Percentiles rank a stretch among this genome's conserved stretches.
Evolutionary conservation across 768 basidiomycete species (phyloP).

Genomic region (Lactarius hengduanensis): DNA sequence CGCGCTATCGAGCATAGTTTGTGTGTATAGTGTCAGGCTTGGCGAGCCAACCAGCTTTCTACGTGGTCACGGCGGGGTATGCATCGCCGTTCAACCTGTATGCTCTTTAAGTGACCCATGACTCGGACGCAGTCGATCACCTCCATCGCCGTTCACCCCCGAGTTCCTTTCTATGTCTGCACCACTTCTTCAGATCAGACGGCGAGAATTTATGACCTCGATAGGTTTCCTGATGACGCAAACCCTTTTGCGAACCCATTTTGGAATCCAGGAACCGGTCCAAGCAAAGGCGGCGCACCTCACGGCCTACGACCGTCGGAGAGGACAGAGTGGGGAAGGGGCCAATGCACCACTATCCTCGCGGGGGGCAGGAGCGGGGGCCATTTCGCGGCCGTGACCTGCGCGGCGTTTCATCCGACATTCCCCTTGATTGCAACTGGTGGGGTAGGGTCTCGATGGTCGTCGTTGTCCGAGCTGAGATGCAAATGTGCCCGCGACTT

Average conservation of each 20-base stretch:
- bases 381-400: constrained; percentile 65
- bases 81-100: neutral
- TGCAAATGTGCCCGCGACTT: neutral
- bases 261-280: constrained; percentile 53
- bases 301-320: constrained; percentile 64
- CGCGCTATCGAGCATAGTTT: constrained; percentile 52
- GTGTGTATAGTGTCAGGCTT: constrained; percentile 50
- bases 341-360: constrained; percentile 61
- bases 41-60: constrained; percentile 46
- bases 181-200: constrained; percentile 74
- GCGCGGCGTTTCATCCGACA: constrained; percentile 65
- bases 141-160: constrained; percentile 64
- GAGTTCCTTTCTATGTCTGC: constrained; percentile 55
- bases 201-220: constrained; percentile 66
- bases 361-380: constrained; percentile 73
- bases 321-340: constrained; percentile 56
- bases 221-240: constrained; percentile 32
- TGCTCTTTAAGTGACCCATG: constrained; percentile 14
- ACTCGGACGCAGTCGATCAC: constrained; percentile 51
- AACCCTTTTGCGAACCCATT: constrained; percentile 53
- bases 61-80: constrained; percentile 37
- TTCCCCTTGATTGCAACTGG: constrained; percentile 72
- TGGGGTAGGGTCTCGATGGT: constrained; percentile 49
- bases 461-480: constrained; percentile 8
- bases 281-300: constrained; percentile 63